Evolutionary conservation across 805 yeast species (phyloP).

Genomic region (baker's yeast (Saccharomyces cerevisiae)): DNA sequence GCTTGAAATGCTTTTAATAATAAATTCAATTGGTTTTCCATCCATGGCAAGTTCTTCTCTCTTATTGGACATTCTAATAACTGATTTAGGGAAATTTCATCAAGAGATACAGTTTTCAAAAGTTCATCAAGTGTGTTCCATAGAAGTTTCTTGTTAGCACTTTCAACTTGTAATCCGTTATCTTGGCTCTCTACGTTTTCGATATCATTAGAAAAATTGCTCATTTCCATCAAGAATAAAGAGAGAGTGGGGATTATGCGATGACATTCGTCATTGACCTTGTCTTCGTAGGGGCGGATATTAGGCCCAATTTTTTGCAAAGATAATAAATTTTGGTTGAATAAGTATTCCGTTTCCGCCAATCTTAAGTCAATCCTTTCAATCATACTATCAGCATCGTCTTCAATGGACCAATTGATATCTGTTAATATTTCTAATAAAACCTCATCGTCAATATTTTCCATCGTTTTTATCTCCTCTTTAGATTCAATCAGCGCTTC

Average conservation of each 20-base stretch:
- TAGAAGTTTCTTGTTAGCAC: conserved; percentile 70
- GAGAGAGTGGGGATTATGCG: conserved; percentile 47
- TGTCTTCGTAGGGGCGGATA: conserved; percentile 36
- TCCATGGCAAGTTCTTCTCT: conserved; percentile 35
- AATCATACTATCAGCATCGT: conserved; percentile 51
- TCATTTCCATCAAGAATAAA: conserved; percentile 51
- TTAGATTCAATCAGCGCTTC: background rate
- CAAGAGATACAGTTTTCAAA: conserved; percentile 60
- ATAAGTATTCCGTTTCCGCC: conserved; percentile 52
- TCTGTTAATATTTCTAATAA: conserved; percentile 59
- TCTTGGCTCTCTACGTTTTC: conserved; percentile 64
- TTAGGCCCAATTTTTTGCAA: conserved; percentile 38
- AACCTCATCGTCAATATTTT: conserved; percentile 33
- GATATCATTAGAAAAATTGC: conserved; percentile 60
- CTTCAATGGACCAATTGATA: conserved; percentile 65
- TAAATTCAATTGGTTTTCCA: conserved; percentile 50
- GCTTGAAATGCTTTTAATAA: conserved; percentile 60
- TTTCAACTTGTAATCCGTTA: conserved; percentile 73
- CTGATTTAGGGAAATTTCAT: conserved; percentile 42
- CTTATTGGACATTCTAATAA: conserved; percentile 44
- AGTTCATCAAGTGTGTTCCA: conserved; percentile 64
- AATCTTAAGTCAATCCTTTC: conserved; percentile 52
- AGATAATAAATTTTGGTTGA: conserved; percentile 47
- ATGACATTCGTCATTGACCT: conserved; percentile 46
- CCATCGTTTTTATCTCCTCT: background rate